Evolutionary conservation across 768 basidiomycete genomes (phyloP), one percentile per base, ranked within the genome.

Genomic region (Russula virescens): DNA sequence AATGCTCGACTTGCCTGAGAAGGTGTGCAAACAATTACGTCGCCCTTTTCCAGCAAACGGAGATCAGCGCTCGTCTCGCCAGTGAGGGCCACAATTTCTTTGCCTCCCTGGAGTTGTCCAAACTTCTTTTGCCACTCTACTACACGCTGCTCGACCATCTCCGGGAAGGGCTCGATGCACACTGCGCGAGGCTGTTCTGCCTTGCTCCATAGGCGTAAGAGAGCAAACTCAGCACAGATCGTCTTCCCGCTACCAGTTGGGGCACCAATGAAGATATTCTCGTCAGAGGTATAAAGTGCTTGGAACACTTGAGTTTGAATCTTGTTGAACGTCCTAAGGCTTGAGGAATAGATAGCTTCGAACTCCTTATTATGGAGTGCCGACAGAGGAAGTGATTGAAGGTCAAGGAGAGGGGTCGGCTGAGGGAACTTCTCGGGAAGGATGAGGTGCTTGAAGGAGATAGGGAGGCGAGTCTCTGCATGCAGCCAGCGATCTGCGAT

Each of bases 301-400:
- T 98, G 94, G 87, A 99, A 98, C 49, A 97, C 95, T 74, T 98
- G 97, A 0, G 94, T 98, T 72, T 98, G 97, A 64, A 98, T 98
- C 75, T 98, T 99, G 83, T 98, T 98, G 81, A 98, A 98, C 0
- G 84, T 86, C 64, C 85, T 80, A 66, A 98, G 86, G 0, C 84
- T 84, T 19, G 81, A 83, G 1, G 85, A 83, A 73, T 98, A 99
- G 47, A 98, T 83, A 1, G 80, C 79, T 73, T 98, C 93, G 68
- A 87, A 98, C 64, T 94, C 91, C 69, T 88, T 85, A 81, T 97
- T 97, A 74, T 96, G 94, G 5, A 99, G 79, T 0, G 94, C 95
- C 0, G 91, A 86, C 16, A 97, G 79, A 0, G 97, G 95, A 0
- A 98, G 81, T 0, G 89, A 77, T 70, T 98, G 95, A 4, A 98